Evolutionary conservation across 169 alveolate species (phyloP).

Genomic region (Pseudocohnilembus persalinus): DNA sequence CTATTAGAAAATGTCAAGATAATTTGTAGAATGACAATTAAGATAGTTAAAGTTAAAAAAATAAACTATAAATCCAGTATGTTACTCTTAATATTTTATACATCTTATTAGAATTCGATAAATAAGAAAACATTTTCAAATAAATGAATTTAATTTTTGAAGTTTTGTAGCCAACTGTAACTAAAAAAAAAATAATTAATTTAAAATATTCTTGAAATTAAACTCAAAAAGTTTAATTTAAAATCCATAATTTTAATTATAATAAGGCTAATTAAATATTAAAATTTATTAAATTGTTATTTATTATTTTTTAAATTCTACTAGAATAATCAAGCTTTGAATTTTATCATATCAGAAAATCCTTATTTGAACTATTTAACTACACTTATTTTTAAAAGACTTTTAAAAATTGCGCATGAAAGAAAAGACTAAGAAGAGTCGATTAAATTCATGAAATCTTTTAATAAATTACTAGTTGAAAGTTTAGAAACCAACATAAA

Average conservation of each 20-base stretch:
- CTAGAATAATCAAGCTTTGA: not conserved
- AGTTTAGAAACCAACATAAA: too few relatives aligned
- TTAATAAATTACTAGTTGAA: too few relatives aligned
- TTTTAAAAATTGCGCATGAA: not conserved
- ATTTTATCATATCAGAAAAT: not conserved
- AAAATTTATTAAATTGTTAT: too few relatives aligned
- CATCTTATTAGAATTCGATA: not conserved
- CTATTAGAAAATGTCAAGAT: not conserved
- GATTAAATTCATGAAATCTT: too few relatives aligned
- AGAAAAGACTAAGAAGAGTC: not conserved
- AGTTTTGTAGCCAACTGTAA: not conserved
- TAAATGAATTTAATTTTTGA: not conserved
- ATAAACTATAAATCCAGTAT: too few relatives aligned
- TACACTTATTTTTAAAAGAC: not conserved
- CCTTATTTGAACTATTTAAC: not conserved
- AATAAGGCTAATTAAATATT: too few relatives aligned
- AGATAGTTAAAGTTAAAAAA: not conserved
- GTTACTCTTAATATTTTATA: too few relatives aligned
- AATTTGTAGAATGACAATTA: not conserved
- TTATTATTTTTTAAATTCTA: too few relatives aligned
- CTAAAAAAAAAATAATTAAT: too few relatives aligned
- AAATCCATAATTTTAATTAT: too few relatives aligned
- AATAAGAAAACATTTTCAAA: not conserved
- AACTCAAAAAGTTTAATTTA: too few relatives aligned
- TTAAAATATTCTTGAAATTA: too few relatives aligned